These are phyloP conservation scores for Scortechinia acanthostroma DNA, from an alignment of 2,329 filamentous ascomycete genomes.

Conservation along the genomic window DNA sequence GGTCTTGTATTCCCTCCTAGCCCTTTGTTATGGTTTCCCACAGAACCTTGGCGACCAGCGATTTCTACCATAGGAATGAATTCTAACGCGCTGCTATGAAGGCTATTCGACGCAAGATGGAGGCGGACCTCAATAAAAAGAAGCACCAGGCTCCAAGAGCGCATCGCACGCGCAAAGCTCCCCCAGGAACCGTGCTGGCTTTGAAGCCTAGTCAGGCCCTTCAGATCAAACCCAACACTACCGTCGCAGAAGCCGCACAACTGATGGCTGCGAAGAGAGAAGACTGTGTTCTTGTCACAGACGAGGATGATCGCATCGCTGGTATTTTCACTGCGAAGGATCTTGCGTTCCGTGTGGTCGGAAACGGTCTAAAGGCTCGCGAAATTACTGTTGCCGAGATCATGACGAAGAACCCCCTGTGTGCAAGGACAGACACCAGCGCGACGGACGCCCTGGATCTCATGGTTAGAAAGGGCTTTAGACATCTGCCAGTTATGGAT, in stretches of 20 bases:
- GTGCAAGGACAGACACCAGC: slow-evolving; percentile 93
- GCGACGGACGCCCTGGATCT: slow-evolving; percentile 94
- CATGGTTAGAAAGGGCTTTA: slow-evolving; percentile 97
- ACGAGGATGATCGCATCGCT: slow-evolving; percentile 94
- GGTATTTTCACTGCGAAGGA: slow-evolving; percentile 99
- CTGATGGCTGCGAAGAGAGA: slow-evolving; percentile 98
- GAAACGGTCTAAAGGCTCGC: slow-evolving; percentile 78
- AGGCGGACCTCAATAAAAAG: slow-evolving; percentile 97
- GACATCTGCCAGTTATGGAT: slow-evolving; percentile 97
- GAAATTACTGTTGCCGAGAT: slow-evolving; percentile 93
- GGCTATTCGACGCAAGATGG: slow-evolving; percentile 95
- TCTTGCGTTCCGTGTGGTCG: slow-evolving; percentile 92
- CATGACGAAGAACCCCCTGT: slow-evolving; percentile 99
- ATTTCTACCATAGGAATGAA: no score
- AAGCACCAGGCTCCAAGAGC: slow-evolving; percentile 73
- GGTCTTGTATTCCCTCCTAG: no score
- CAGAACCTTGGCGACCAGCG: no score
- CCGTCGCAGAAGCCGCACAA: slow-evolving; percentile 91
- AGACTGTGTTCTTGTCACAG: slow-evolving; percentile 94
- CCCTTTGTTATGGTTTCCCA: no score
- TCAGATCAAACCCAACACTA: slow-evolving; percentile 92
- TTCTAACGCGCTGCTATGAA: slow-evolving; percentile 24
- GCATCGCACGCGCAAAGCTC: slow-evolving; percentile 82
- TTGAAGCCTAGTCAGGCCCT: slow-evolving; percentile 91
- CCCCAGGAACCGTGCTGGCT: slow-evolving; percentile 89